These are phyloP conservation scores for Pleurotus eryngii DNA, from an alignment of 768 basidiomycete genomes.

Conservation along the genomic window DNA sequence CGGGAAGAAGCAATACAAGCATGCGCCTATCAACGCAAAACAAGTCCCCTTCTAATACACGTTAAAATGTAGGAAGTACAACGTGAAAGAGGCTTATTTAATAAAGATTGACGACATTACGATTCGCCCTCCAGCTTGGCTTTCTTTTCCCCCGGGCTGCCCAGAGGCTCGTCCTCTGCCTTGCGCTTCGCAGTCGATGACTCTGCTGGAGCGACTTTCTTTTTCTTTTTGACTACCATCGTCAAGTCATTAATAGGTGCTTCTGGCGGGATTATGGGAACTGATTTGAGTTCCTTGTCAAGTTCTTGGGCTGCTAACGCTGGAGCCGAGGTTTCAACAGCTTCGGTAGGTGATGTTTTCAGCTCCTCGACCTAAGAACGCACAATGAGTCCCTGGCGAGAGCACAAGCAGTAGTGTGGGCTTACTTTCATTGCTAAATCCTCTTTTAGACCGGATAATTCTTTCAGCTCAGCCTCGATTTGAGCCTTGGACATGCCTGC, in stretches of 20 bases:
- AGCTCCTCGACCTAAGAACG: constrained; percentile 81
- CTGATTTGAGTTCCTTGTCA: constrained; percentile 63
- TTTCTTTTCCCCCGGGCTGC: constrained; percentile 59
- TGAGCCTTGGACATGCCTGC: constrained; percentile 70
- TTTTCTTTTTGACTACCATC: constrained; percentile 89
- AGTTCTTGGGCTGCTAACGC: constrained; percentile 69
- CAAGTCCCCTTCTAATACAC: constrained; percentile 42
- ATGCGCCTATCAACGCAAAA: constrained; percentile 42
- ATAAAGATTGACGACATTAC: constrained; percentile 7
- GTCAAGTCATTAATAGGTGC: constrained; percentile 78
- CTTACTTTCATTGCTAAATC: constrained; percentile 83
- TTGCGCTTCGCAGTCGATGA: constrained; percentile 57
- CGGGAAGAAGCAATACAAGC: constrained; percentile 75
- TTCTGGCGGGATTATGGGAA: constrained; percentile 29
- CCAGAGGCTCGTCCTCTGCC: constrained; percentile 55
- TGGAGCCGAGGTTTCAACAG: constrained; percentile 53
- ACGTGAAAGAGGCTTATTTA: too few species aligned
- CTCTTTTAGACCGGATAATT: constrained; percentile 68
- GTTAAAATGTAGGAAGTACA: not conserved
- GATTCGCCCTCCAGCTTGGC: constrained; percentile 45
- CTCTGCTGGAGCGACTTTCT: constrained; percentile 40
- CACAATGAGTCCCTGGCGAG: not conserved
- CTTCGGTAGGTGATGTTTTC: constrained; percentile 72
- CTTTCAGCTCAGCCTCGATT: constrained; percentile 76
- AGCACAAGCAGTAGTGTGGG: not conserved